phyloP scores from a whole-genome alignment of 257 asterid species.

The Echites panduratus region DNA sequence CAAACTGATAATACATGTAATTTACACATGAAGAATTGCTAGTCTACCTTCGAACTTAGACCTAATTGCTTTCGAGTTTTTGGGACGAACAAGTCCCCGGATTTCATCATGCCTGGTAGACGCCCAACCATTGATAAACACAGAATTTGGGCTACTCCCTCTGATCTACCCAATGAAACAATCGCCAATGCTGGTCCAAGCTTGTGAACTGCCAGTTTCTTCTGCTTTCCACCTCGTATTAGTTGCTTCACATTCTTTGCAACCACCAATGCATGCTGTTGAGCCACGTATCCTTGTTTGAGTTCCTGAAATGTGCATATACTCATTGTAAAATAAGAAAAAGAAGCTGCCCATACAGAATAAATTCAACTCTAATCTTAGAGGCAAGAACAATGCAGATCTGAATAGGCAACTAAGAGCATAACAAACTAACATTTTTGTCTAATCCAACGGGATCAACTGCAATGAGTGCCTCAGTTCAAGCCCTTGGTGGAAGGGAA shows the following conservation, averaged over 20 bases:
- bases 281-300: conserved; percentile 76
- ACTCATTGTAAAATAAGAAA: neutral
- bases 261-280: conserved; percentile 46
- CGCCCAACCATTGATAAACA: conserved; percentile 58
- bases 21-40: neutral
- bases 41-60: conserved; percentile 24
- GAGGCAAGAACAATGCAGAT: neutral
- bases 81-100: conserved; percentile 74
- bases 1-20: neutral
- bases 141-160: conserved; percentile 46
- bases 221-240: conserved; percentile 31
- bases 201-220: conserved; percentile 44
- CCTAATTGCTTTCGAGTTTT: conserved; percentile 54
- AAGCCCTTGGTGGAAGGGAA: neutral
- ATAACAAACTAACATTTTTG: neutral
- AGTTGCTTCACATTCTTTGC: conserved; percentile 68
- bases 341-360: neutral
- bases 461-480: neutral
- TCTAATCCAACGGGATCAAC: neutral
- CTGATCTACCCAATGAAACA: conserved; percentile 69
- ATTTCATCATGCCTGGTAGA: conserved; percentile 68
- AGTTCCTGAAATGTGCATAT: conserved; percentile 45
- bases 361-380: neutral
- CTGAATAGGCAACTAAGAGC: neutral
- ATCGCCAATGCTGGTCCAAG: conserved; percentile 51